Evolutionary conservation across 2,329 filamentous ascomycete species (phyloP).

Genomic region (Diplodia scrobiculata): DNA sequence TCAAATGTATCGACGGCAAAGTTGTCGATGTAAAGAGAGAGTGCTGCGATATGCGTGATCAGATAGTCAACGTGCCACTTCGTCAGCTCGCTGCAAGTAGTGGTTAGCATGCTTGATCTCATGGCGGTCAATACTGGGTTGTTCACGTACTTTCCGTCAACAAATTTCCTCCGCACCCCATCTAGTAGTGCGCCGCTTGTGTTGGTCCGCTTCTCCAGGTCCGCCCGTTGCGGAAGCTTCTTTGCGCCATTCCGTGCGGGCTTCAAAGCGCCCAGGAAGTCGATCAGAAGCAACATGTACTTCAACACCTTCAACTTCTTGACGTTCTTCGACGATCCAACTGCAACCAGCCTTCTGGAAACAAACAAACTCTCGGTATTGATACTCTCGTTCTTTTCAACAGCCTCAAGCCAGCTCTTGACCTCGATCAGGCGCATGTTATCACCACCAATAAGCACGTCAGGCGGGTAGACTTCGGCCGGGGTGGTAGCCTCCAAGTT

Average conservation of each 20-base stretch:
- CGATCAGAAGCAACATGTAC: conserved; percentile 53
- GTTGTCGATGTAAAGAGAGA: conserved; percentile 71
- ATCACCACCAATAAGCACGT: conserved; percentile 66
- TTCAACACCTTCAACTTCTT: conserved; percentile 52
- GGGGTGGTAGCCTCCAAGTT: conserved; percentile 68
- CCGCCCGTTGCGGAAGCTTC: conserved; percentile 62
- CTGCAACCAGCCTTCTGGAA: conserved; percentile 62
- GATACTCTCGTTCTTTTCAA: conserved; percentile 61
- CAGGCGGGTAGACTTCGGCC: conserved; percentile 71
- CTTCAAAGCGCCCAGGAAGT: conserved; percentile 50
- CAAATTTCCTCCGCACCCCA: conserved; percentile 69
- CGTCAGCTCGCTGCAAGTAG: conserved; percentile 55
- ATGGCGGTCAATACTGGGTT: conserved; percentile 33
- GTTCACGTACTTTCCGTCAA: conserved; percentile 52
- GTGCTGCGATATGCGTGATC: conserved; percentile 70
- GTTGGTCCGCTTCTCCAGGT: conserved; percentile 60
- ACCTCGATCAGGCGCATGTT: conserved; percentile 69
- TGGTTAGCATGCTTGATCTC: conserved; percentile 30
- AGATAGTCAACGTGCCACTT: conserved; percentile 73
- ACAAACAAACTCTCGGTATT: conserved; percentile 65
- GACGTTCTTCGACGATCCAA: conserved; percentile 57
- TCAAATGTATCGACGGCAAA: conserved; percentile 71
- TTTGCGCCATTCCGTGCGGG: conserved; percentile 45
- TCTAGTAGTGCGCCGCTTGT: conserved; percentile 66
- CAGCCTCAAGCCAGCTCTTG: conserved; percentile 71